Base-by-base conservation (phyloP, 2,329 filamentous ascomycete genomes). In the Xylaria digitata region DNA sequence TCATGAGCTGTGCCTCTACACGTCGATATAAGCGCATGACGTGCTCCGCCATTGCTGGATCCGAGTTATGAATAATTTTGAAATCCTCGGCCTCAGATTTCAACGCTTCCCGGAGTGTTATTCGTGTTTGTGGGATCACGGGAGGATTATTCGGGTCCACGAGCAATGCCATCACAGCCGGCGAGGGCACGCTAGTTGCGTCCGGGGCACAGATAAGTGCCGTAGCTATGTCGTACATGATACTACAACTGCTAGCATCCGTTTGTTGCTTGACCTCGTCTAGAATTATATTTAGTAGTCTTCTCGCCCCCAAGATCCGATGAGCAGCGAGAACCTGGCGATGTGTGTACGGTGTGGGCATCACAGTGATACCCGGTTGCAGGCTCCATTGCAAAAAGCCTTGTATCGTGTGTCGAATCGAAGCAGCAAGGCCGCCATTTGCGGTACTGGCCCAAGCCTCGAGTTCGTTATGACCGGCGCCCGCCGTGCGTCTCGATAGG, bases 181-280 rank as follows among this genome's bases (percentile, higher is more conserved):
- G 75, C 5, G 78, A 78, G 5, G 76, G 76, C 65, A 83, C 78
- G 71, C 83, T 85, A 42, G 79, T 83, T 1, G 82, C 82, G 71
- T 89, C 85, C 0, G 91, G 90, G 0, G 90, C 88, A 74, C 91
- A 92, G 9, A 94, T 83, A 7, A 94, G 80, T 0, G 90, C 87
- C 2, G 86, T 87, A 2, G 87, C 90, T 9, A 94, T 84, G 72
- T 94, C 92, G 62, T 93, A 86, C 0, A 87, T 88, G 5, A 89
- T 80, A 62, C 85, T 84, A 1, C 85, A 87, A 69, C 86, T 87
- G 4, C 87, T 86, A 0, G 82, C 77, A 34, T 89, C 86, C 0
- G 86, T 87, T 68, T 91, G 87, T 19, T 85, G 79, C 71, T 86
- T 87, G 6, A 93, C 79, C 71, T 94, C 91, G 7, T 93, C 88